Conservation (phyloP, 305 asterid species). For the Fraxinus xanthoxyloides region DNA sequence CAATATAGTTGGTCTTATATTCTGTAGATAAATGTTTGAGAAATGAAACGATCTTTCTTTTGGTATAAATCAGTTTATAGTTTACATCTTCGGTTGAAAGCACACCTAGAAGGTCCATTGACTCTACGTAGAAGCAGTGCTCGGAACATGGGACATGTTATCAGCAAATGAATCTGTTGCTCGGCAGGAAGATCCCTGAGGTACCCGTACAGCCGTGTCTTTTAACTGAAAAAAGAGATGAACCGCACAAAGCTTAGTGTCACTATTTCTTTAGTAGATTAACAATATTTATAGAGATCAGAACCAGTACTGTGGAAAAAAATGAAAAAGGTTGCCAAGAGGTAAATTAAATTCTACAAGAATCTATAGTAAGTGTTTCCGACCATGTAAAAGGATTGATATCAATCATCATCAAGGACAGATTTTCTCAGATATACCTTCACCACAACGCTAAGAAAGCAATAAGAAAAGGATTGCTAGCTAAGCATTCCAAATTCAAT, state of each 20-base stretch:
- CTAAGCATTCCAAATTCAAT: not conserved
- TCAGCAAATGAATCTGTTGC: conserved; percentile 37
- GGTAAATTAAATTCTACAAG: not conserved
- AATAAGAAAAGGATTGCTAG: not conserved
- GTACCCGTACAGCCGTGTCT: conserved; percentile 44
- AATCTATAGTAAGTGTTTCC: not conserved
- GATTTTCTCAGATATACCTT: not conserved
- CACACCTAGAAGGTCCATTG: conserved; percentile 25
- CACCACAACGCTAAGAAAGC: not conserved
- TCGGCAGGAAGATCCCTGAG: conserved; percentile 45
- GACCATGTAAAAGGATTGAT: not conserved
- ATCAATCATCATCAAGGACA: not conserved
- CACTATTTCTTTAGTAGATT: not conserved
- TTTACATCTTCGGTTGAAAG: not conserved
- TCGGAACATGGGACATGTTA: conserved; percentile 34
- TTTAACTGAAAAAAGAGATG: conserved; percentile 36
- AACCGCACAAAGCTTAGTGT: not conserved
- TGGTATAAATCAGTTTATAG: not conserved
- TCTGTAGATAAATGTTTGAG: not conserved
- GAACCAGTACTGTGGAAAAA: not conserved
- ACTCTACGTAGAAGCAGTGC: conserved; percentile 39
- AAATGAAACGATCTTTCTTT: not conserved
- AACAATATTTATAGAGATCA: not conserved
- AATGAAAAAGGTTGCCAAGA: not conserved
- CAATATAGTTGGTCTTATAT: not conserved